Evolutionary conservation across 306 rosid genomes (phyloP).

Genomic region (Ceratonia siliqua): DNA sequence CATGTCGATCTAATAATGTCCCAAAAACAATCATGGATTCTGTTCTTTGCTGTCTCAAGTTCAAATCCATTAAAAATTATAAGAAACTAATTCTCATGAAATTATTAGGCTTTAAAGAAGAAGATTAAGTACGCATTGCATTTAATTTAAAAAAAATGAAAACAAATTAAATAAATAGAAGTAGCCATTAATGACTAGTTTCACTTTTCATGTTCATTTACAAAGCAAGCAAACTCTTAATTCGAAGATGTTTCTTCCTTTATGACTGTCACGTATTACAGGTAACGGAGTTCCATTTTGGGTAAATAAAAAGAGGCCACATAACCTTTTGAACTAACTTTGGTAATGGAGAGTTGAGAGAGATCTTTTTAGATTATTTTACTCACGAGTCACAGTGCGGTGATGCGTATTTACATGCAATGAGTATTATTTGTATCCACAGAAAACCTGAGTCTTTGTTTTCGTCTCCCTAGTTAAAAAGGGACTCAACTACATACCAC

Average conservation of each 20-base stretch:
- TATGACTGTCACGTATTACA: not conserved
- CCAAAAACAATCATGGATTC: not conserved
- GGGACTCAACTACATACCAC: slow-evolving; percentile 20
- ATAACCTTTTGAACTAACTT: slow-evolving; percentile 16
- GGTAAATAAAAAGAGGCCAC: slow-evolving; percentile 4
- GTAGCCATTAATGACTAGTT: too few relatives aligned
- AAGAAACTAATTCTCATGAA: too few relatives aligned
- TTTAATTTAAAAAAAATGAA: too few relatives aligned
- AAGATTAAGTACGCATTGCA: too few relatives aligned
- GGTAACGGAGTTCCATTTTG: not conserved
- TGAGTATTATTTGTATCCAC: not conserved
- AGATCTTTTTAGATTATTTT: slow-evolving; percentile 17
- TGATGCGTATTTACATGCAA: slow-evolving; percentile 13
- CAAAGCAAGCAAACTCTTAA: too few relatives aligned
- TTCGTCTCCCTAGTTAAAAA: slow-evolving; percentile 24
- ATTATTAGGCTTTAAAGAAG: too few relatives aligned
- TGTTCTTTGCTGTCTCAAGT: too few relatives aligned
- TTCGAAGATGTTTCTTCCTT: not conserved
- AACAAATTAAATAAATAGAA: too few relatives aligned
- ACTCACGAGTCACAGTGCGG: too few relatives aligned
- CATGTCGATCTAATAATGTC: slow-evolving; percentile 8
- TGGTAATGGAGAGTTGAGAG: not conserved
- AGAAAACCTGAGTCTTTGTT: slow-evolving; percentile 21
- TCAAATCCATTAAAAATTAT: too few relatives aligned
- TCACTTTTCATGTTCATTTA: too few relatives aligned